phyloP scores from a whole-genome alignment of 768 basidiomycete genomes.

The Termitomyces sp. region DNA sequence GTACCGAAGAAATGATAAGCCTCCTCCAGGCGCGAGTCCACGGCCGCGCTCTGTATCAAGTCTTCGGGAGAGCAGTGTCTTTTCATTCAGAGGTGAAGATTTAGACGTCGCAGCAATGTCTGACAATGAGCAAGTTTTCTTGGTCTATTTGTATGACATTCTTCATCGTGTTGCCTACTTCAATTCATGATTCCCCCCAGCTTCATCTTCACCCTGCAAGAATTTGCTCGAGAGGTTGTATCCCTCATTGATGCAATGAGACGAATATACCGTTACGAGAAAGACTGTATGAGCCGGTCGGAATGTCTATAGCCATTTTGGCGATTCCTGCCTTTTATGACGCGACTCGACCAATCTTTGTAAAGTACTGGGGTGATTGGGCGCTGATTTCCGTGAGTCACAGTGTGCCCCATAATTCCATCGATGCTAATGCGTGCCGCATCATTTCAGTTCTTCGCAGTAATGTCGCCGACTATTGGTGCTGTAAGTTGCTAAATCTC shows the following conservation, averaged over 20 bases:
- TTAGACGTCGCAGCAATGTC: constrained; percentile 38
- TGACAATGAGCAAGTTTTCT: constrained; percentile 81
- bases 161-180: background rate
- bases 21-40: constrained; percentile 10
- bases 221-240: constrained; percentile 83
- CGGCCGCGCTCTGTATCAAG: constrained; percentile 21
- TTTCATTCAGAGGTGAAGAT: constrained; percentile 17
- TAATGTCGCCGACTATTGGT: constrained; percentile 88
- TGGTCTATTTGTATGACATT: constrained; percentile 82
- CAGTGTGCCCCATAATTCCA: background rate
- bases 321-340: constrained; percentile 89
- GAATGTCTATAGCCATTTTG: constrained; percentile 77
- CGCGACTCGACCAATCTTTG: constrained; percentile 69
- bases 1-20: constrained; percentile 52
- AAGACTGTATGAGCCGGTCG: constrained; percentile 47
- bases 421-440: constrained; percentile 4
- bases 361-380: constrained; percentile 91
- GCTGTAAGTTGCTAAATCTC: constrained; percentile 43
- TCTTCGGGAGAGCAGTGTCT: constrained; percentile 6
- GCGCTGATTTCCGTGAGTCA: constrained; percentile 81
- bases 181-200: constrained; percentile 34
- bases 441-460: constrained; percentile 69
- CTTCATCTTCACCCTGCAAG: constrained; percentile 95
- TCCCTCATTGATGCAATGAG: constrained; percentile 83
- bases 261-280: constrained; percentile 69